Percentiles rank a stretch among this genome's conserved stretches.
Conservation (phyloP, 2,329 filamentous ascomycete genomes). For the Xylariaceae sp. region DNA sequence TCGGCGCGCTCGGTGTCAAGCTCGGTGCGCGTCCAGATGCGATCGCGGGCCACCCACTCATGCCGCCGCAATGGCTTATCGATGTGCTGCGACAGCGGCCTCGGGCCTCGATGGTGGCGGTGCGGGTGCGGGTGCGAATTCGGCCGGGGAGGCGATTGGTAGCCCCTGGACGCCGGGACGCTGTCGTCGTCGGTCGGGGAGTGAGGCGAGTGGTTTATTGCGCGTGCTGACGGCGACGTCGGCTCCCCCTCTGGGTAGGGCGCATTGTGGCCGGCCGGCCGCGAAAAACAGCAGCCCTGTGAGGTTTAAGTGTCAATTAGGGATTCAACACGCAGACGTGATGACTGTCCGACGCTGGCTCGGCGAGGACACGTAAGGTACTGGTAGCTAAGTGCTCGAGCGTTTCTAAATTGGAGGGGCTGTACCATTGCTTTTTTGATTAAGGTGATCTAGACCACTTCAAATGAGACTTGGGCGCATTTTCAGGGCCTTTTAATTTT, state of each 20-base stretch:
- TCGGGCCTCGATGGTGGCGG: conserved; percentile 33
- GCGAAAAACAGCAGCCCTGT: conserved; percentile 63
- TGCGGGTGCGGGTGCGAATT: conserved; percentile 18
- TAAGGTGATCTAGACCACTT: not conserved
- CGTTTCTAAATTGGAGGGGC: not conserved
- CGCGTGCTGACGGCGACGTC: conserved; percentile 54
- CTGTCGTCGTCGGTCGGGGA: conserved; percentile 33
- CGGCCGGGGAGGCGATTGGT: conserved; percentile 11
- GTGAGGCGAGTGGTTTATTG: conserved; percentile 49
- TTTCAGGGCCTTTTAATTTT: not conserved
- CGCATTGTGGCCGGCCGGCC: conserved; percentile 54
- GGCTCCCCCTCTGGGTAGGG: conserved; percentile 54
- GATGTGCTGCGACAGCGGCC: conserved; percentile 64
- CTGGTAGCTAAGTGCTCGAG: too few species aligned
- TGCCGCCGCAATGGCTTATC: conserved; percentile 70
- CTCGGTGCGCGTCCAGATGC: conserved; percentile 69
- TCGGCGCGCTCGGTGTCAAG: conserved; percentile 73
- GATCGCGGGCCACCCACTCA: conserved; percentile 65
- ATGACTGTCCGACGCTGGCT: not conserved
- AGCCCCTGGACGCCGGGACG: conserved; percentile 19
- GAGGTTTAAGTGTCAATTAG: not conserved
- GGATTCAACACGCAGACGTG: not conserved
- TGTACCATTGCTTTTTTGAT: not conserved
- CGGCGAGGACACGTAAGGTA: too few species aligned
- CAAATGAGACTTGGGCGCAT: not conserved